Evolutionary conservation across 108 stramenopile genomes (phyloP).

Genomic region (Aureococcus anophagefferens): DNA sequence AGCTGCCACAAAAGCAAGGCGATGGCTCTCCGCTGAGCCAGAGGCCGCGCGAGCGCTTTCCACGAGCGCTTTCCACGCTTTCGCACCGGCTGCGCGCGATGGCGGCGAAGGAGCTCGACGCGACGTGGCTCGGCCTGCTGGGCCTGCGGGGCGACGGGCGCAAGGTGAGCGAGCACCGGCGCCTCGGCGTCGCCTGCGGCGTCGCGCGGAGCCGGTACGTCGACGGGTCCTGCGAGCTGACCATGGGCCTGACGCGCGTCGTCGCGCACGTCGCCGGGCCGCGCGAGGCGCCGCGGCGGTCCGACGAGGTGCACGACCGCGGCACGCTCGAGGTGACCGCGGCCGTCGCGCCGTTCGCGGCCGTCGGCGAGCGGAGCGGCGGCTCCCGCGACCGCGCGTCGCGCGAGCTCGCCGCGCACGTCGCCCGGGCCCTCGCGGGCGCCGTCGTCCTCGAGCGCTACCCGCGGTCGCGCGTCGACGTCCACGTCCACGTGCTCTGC

Average conservation of each 20-base stretch:
- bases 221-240: slow-evolving; percentile 30
- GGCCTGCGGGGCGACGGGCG: slow-evolving; percentile 32
- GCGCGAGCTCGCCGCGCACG: not conserved
- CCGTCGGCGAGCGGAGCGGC: slow-evolving; percentile 22
- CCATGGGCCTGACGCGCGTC: slow-evolving; percentile 33
- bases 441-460: slow-evolving; percentile 29
- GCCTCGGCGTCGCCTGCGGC: slow-evolving; percentile 21
- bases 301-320: slow-evolving; percentile 1
- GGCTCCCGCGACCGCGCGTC: not conserved
- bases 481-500: slow-evolving; percentile 14
- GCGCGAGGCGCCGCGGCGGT: slow-evolving; percentile 18
- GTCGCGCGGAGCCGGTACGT: slow-evolving; percentile 13
- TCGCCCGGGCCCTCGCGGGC: slow-evolving; percentile 21
- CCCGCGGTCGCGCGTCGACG: slow-evolving; percentile 18
- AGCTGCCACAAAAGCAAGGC: too few relatives aligned
- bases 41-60: too few relatives aligned
- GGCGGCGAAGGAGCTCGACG: not conserved
- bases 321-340: slow-evolving; percentile 11
- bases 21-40: too few relatives aligned
- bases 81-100: too few relatives aligned
- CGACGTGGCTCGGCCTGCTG: not conserved
- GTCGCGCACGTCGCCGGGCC: slow-evolving; percentile 31
- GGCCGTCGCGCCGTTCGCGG: slow-evolving; percentile 27
- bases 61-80: too few relatives aligned
- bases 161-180: slow-evolving; percentile 17